phyloP scores from a whole-genome alignment of 2,329 filamentous ascomycete species.

The Pleochaeta shiraiana region DNA sequence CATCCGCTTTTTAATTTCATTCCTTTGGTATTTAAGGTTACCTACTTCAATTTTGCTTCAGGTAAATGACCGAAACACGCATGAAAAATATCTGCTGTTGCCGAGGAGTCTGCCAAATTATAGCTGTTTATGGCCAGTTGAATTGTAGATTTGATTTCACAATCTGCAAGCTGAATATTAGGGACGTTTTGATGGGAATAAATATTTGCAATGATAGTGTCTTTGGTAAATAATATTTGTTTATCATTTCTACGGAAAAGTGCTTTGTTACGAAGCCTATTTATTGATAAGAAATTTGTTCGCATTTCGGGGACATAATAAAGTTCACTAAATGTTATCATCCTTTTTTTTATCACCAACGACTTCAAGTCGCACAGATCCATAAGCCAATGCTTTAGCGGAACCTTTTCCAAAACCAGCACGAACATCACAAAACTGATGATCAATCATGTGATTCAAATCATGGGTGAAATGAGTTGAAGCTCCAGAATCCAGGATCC shows the following conservation, averaged over 20 bases:
- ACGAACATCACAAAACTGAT: neutral
- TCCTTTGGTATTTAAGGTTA: neutral
- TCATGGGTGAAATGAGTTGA: slow-evolving; percentile 1
- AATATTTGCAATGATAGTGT: neutral
- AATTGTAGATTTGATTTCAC: neutral
- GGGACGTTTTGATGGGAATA: neutral
- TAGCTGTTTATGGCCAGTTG: neutral
- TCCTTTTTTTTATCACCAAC: slow-evolving; percentile 3
- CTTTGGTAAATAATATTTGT: neutral
- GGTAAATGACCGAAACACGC: neutral
- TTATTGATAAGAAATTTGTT: neutral
- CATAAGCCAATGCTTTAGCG: neutral
- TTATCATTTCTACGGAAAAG: neutral
- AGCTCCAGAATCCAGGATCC: slow-evolving; percentile 3
- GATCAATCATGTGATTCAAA: neutral
- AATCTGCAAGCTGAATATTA: neutral
- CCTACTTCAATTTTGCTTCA: neutral
- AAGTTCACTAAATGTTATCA: neutral
- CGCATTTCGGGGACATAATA: slow-evolving; percentile 2
- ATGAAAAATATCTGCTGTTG: neutral
- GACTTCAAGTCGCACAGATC: neutral
- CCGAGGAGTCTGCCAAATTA: neutral
- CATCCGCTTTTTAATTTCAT: neutral
- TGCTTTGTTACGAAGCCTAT: neutral
- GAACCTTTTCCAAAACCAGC: slow-evolving; percentile 3